Evolutionary conservation across 768 basidiomycete genomes (phyloP).

Genomic region (Tylopilus intermedius): DNA sequence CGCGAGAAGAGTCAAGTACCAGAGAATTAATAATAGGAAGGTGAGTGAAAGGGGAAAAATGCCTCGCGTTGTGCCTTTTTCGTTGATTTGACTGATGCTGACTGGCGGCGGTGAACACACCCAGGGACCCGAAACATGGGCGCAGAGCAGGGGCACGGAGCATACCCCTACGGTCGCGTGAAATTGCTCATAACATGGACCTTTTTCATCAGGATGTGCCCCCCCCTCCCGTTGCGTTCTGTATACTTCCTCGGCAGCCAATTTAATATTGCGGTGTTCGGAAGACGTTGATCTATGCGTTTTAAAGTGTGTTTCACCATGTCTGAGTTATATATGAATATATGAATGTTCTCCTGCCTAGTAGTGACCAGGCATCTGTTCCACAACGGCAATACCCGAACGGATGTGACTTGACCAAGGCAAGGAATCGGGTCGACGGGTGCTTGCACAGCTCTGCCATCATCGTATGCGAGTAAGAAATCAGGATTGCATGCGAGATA

Average conservation of each 20-base stretch:
- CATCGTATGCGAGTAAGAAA: background rate
- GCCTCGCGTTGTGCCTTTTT: background rate
- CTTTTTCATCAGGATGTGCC: background rate
- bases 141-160: conserved; percentile 28
- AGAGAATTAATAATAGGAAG: conserved; percentile 39
- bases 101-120: background rate
- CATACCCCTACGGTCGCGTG: conserved; percentile 22
- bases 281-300: no score
- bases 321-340: no score
- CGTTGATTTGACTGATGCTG: background rate
- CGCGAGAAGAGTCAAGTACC: conserved; percentile 36
- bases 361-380: no score
- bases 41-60: conserved; percentile 22
- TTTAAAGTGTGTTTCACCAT: no score
- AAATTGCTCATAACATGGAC: background rate
- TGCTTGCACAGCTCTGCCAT: no score
- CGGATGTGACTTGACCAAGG: no score
- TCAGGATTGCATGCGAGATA: background rate
- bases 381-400: no score
- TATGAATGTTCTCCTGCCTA: no score
- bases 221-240: background rate
- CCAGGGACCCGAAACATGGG: conserved; percentile 32
- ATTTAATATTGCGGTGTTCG: no score
- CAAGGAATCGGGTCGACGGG: no score
- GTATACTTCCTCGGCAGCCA: background rate